Evolutionary conservation across 169 alveolate species (phyloP), one percentile per base, ranked within the genome.

Genomic region (Plasmodium knowlesi): DNA sequence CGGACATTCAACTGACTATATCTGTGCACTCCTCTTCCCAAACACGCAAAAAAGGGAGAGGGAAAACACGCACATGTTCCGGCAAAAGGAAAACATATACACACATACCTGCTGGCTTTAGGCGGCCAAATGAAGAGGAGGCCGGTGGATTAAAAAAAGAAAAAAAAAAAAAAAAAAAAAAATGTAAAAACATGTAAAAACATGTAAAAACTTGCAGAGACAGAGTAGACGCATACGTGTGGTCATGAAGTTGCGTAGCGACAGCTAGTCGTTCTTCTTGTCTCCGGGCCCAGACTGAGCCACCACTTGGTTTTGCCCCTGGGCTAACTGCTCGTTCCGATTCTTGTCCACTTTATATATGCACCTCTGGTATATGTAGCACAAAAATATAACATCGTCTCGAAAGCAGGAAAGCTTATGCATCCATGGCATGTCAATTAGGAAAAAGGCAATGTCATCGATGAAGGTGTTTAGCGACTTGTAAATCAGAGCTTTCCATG

Each of bases 381-480:
- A 97, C 70, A 99, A 88, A 97, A 99, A 99, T 54, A 99, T 98
- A 6, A 99, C 97, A 95, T 99, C 99, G 93, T 99, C 99, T 93
- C 99, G 98, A 96, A 99, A 99, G 93, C 99, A 99, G 83, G 99
- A 97, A 39, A 99, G 92, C 95, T 99, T 98, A 94, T 98, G 99
- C 96, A 99, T 95, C 96, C 98, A 97, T 22, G 99, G 99, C 99
- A 99, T 98, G 92, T 99, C 99, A n/a, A 99, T 99, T 70, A 98
- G 97, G 96, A 99, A 98, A 28, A 99, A 98, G 83, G 99, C 99
- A 46, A 99, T 98, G 95, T 99, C 99, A 95, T 99, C 99, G 82
- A 99, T 99, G 89, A 99, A 98, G 12, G 99, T 99, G 86, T 98
- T 99, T 83, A 99, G 95, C 71, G 99, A 98, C 93, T 97, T 96